These are phyloP conservation scores for Cardamine chenopodiifolia DNA, from an alignment of 345 rosid genomes.

Conservation along the genomic window DNA sequence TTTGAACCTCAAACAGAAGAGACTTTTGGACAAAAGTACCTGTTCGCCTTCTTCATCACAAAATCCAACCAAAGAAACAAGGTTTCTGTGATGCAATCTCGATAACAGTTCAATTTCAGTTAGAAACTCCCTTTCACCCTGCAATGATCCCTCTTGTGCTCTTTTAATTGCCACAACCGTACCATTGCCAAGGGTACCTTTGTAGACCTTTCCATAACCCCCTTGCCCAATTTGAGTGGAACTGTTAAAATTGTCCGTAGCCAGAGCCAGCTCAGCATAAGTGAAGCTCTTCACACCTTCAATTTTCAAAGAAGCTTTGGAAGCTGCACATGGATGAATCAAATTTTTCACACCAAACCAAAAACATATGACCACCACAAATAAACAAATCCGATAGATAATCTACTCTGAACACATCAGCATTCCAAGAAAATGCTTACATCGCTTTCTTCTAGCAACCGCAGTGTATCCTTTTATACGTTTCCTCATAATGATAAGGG, in stretches of 20 bases:
- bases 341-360: slow-evolving; percentile 24
- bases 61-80: slow-evolving; percentile 83
- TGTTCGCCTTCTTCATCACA: slow-evolving; percentile 97
- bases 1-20: slow-evolving; percentile 10
- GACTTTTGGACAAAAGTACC: slow-evolving; percentile 46
- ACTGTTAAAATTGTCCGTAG: slow-evolving; percentile 63
- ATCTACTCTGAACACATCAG: slow-evolving; percentile 1
- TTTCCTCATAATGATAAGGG: slow-evolving; percentile 60
- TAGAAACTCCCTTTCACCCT: slow-evolving; percentile 90
- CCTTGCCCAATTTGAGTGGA: slow-evolving; percentile 88
- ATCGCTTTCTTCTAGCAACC: slow-evolving; percentile 52
- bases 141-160: slow-evolving; percentile 85
- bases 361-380: slow-evolving; percentile 5
- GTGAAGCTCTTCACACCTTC: slow-evolving; percentile 82
- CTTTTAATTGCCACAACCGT: slow-evolving; percentile 87
- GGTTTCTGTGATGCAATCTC: slow-evolving; percentile 91
- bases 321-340: slow-evolving; percentile 48
- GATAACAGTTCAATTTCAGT: slow-evolving; percentile 90
- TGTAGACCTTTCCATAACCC: slow-evolving; percentile 94
- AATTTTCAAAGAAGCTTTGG: slow-evolving; percentile 61
- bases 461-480: slow-evolving; percentile 49
- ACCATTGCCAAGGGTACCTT: slow-evolving; percentile 73
- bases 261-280: slow-evolving; percentile 67
- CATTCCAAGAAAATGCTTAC: slow-evolving; percentile 53
- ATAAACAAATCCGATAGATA: slow-evolving; percentile 7